Percentiles rank a stretch among this genome's conserved stretches.
phyloP scores from a whole-genome alignment of 129 eudicot species.

The Centaurea solstitialis region DNA sequence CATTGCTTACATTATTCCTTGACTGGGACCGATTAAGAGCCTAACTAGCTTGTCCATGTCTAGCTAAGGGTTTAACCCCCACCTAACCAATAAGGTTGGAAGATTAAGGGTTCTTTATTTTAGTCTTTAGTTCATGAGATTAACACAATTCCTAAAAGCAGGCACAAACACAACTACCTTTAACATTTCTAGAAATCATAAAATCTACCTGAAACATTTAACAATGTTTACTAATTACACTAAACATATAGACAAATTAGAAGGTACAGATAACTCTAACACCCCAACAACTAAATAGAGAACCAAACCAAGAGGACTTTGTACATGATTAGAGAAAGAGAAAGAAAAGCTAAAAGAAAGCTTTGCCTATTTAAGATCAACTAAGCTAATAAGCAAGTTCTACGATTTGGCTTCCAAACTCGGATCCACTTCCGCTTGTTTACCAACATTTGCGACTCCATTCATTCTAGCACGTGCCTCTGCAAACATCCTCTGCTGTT shows the following conservation, averaged over 20 bases:
- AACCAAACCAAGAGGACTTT: slow-evolving; percentile 24
- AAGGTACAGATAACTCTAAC: slow-evolving; percentile 12
- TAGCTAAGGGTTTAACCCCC: background rate
- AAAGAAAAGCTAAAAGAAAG: background rate
- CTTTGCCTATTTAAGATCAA: slow-evolving; percentile 1
- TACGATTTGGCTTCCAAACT: slow-evolving; percentile 57
- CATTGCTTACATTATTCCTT: background rate
- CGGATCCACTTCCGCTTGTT: slow-evolving; percentile 43
- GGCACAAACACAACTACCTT: no score
- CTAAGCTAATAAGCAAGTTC: slow-evolving; percentile 18
- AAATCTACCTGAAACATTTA: background rate
- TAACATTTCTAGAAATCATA: background rate
- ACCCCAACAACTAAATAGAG: slow-evolving; percentile 13
- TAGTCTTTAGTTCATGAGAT: background rate
- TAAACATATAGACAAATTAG: slow-evolving; percentile 31
- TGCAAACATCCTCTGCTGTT: slow-evolving; percentile 97
- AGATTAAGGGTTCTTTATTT: background rate
- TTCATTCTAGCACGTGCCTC: slow-evolving; percentile 99
- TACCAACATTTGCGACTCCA: slow-evolving; percentile 50
- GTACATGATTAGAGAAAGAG: slow-evolving; percentile 31
- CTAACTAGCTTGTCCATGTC: background rate
- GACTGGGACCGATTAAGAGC: background rate
- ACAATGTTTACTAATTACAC: slow-evolving; percentile 24
- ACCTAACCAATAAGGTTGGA: background rate
- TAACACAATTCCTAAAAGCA: no score